phyloP scores from a whole-genome alignment of 352 stramenopile genomes.

The Phytophthora pinifolia region DNA sequence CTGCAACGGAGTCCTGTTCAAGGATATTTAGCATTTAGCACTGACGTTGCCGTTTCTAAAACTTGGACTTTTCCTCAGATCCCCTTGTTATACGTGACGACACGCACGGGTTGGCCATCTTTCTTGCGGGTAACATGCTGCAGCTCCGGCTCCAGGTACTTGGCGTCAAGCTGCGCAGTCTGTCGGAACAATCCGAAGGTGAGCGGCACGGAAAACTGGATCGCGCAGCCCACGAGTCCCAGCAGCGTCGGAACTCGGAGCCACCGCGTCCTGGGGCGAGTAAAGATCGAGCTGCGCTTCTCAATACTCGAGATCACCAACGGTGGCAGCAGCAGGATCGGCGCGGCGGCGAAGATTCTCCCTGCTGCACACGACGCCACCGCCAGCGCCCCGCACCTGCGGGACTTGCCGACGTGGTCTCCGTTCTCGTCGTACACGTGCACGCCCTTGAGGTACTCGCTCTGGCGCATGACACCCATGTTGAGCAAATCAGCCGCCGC shows the following conservation, averaged over 20 bases:
- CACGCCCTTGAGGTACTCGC: slow-evolving; percentile 79
- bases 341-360: slow-evolving; percentile 77
- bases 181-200: slow-evolving; percentile 88
- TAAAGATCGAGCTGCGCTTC: slow-evolving; percentile 38
- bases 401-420: slow-evolving; percentile 76
- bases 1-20: slow-evolving; percentile 31
- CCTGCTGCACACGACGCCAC: slow-evolving; percentile 76
- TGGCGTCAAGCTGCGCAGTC: slow-evolving; percentile 62
- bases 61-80: slow-evolving; percentile 25
- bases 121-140: slow-evolving; percentile 32
- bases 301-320: slow-evolving; percentile 62
- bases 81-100: slow-evolving; percentile 86
- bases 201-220: slow-evolving; percentile 84
- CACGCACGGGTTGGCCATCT: slow-evolving; percentile 52
- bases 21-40: background rate
- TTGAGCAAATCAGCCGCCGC: slow-evolving; percentile 84
- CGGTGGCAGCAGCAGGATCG: slow-evolving; percentile 78
- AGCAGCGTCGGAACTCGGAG: slow-evolving; percentile 70
- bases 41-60: no score
- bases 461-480: slow-evolving; percentile 84
- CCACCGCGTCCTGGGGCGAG: slow-evolving; percentile 33
- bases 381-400: slow-evolving; percentile 66
- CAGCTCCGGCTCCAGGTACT: slow-evolving; percentile 72
- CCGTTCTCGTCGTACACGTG: slow-evolving; percentile 83
- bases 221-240: slow-evolving; percentile 67